Evolutionary conservation across 163 green algal genomes (phyloP).

Genomic region (Trebouxiophyceae sp.): DNA sequence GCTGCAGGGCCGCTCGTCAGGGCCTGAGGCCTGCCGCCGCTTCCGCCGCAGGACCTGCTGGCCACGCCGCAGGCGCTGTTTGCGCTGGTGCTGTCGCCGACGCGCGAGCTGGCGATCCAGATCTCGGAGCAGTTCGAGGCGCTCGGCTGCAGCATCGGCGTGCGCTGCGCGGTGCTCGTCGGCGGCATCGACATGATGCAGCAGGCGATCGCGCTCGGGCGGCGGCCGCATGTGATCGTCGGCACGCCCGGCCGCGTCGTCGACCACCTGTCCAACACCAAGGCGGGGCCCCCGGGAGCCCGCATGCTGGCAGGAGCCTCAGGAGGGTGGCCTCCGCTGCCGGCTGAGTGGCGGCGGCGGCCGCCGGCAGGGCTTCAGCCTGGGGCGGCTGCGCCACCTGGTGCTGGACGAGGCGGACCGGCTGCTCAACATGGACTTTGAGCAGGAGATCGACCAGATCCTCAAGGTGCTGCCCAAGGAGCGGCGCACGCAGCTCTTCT

Average conservation of each 20-base stretch:
- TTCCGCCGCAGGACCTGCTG: constrained; percentile 77
- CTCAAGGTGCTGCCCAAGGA: constrained; percentile 79
- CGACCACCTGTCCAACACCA: constrained; percentile 98
- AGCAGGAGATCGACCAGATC: constrained; percentile 98
- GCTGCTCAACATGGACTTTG: constrained; percentile 99
- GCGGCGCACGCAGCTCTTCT: constrained; percentile 93
- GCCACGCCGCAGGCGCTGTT: constrained; percentile 87
- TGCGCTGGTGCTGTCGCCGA: constrained; percentile 89
- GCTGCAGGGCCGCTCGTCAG: no score
- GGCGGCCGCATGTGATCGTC: constrained; percentile 91
- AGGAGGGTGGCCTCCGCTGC: no score
- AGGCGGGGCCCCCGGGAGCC: no score
- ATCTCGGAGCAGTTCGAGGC: constrained; percentile 97
- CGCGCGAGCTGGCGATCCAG: constrained; percentile 94
- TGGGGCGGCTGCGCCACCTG: constrained; percentile 83
- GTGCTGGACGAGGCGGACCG: constrained; percentile 98
- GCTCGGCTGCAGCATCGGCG: constrained; percentile 78
- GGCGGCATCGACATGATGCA: constrained; percentile 94
- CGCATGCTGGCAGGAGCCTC: no score
- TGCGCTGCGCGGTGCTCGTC: constrained; percentile 83
- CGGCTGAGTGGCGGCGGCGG: no score
- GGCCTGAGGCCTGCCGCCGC: no score
- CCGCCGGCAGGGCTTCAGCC: constrained; percentile 57
- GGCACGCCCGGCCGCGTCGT: constrained; percentile 93
- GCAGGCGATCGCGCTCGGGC: constrained; percentile 80